Evolutionary conservation across 2,329 filamentous ascomycete genomes (phyloP).

Genomic region (Tympanopsis confertula): DNA sequence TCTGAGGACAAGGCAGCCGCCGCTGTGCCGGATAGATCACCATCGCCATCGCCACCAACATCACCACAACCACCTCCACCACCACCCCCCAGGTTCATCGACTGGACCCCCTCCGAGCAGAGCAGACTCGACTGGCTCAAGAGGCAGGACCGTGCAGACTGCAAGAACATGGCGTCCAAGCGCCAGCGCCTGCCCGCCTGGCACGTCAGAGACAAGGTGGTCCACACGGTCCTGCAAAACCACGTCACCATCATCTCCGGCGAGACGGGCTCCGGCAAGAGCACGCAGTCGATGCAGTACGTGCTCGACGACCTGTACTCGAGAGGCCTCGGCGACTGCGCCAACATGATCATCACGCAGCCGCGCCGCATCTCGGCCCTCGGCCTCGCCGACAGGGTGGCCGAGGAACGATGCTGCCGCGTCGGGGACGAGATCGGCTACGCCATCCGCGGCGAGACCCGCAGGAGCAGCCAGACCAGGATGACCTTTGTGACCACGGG

Average conservation of each 20-base stretch:
- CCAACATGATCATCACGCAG: slow-evolving; percentile 91
- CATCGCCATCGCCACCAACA: slow-evolving; percentile 4
- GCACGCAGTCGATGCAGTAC: slow-evolving; percentile 93
- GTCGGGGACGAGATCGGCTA: slow-evolving; percentile 88
- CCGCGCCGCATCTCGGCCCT: slow-evolving; percentile 88
- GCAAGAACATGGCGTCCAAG: slow-evolving; percentile 64
- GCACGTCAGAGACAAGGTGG: slow-evolving; percentile 67
- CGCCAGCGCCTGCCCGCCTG: slow-evolving; percentile 75
- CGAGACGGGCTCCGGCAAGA: slow-evolving; percentile 94
- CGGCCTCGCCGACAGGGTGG: slow-evolving; percentile 85
- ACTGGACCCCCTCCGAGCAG: slow-evolving; percentile 46
- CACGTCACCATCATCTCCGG: slow-evolving; percentile 95
- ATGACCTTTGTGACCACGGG: slow-evolving; percentile 95
- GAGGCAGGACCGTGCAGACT: slow-evolving; percentile 51
- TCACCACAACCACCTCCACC: slow-evolving; percentile 8
- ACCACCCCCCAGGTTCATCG: slow-evolving; percentile 40
- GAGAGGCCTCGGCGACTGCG: slow-evolving; percentile 60
- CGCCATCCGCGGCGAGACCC: slow-evolving; percentile 81
- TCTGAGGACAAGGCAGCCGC: slow-evolving; percentile 33
- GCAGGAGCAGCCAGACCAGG: slow-evolving; percentile 60
- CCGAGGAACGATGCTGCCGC: slow-evolving; percentile 72
- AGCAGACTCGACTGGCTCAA: slow-evolving; percentile 60
- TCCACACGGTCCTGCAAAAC: slow-evolving; percentile 61
- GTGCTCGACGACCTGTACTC: slow-evolving; percentile 82
- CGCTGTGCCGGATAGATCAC: slow-evolving; percentile 5